phyloP scores from a whole-genome alignment of 1,284 basidiomycete species.

The Marasmius oreades region DNA sequence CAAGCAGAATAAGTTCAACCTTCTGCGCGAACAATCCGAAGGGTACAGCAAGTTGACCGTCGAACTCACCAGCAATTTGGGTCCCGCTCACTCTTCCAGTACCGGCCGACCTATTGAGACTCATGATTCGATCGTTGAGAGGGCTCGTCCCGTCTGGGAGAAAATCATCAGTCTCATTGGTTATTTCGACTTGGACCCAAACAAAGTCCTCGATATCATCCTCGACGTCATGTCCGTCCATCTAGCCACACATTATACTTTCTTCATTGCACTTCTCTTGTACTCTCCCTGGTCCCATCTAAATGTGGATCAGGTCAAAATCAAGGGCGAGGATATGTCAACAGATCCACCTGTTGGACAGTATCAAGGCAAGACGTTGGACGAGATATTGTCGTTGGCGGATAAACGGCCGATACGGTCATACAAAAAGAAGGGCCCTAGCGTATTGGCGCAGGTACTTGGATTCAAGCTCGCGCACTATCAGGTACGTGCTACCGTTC shows the following conservation, averaged over 20 bases:
- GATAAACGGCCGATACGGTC: conserved; percentile 31
- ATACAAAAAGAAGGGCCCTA: conserved; percentile 35
- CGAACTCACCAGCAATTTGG: conserved; percentile 79
- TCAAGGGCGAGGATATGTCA: conserved; percentile 31
- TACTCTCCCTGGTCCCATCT: conserved; percentile 74
- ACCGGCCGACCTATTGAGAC: conserved; percentile 64
- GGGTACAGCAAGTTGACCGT: conserved; percentile 92
- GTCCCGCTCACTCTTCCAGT: conserved; percentile 61
- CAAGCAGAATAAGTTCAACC: conserved; percentile 98
- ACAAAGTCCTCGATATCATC: conserved; percentile 90
- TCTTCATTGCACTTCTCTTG: conserved; percentile 85
- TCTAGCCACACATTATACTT: conserved; percentile 81
- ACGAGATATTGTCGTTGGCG: conserved; percentile 58
- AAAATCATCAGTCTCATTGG: conserved; percentile 88
- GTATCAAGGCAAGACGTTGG: conserved; percentile 59
- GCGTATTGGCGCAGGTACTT: conserved; percentile 85
- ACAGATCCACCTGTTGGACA: conserved; percentile 34
- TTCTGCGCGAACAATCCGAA: conserved; percentile 95
- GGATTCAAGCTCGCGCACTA: conserved; percentile 96
- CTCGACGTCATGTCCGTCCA: conserved; percentile 88
- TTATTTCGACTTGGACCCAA: conserved; percentile 95
- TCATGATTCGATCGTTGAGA: conserved; percentile 50
- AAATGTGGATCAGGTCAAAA: conserved; percentile 33
- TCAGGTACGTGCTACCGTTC: conserved; percentile 79
- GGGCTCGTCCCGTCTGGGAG: conserved; percentile 79